phyloP scores from a whole-genome alignment of 1,139 yeast species.

The Nadsonia commutata region DNA sequence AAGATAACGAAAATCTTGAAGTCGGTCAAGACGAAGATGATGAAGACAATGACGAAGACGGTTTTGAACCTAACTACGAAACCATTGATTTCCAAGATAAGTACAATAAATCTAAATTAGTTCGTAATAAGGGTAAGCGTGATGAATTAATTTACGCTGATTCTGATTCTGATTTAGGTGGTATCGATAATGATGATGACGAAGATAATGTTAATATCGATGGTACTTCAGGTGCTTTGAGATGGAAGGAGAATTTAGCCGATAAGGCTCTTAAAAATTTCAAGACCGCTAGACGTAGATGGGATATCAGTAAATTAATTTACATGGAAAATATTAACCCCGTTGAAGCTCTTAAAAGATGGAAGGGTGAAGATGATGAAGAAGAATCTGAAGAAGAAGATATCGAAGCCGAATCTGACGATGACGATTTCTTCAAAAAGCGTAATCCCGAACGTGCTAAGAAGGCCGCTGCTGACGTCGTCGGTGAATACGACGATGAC shows the following conservation, averaged over 20 bases:
- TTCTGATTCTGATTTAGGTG: slow-evolving; percentile 31
- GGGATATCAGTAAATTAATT: slow-evolving; percentile 72
- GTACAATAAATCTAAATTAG: slow-evolving; percentile 6
- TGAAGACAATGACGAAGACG: slow-evolving; percentile 27
- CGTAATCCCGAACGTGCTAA: slow-evolving; percentile 22
- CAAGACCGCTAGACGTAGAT: slow-evolving; percentile 27
- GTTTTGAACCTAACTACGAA: slow-evolving; percentile 26
- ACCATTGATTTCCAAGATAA: slow-evolving; percentile 16
- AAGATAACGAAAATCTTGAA: slow-evolving; percentile 23
- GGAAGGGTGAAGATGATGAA: slow-evolving; percentile 44
- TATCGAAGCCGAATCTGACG: slow-evolving; percentile 40
- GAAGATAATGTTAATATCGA: slow-evolving; percentile 22
- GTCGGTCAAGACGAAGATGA: slow-evolving; percentile 24
- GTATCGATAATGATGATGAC: slow-evolving; percentile 19
- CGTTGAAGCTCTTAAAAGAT: slow-evolving; percentile 55
- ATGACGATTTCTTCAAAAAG: slow-evolving; percentile 54
- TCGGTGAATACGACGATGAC: slow-evolving; percentile 13
- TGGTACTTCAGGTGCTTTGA: slow-evolving; percentile 18
- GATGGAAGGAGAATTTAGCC: slow-evolving; percentile 26
- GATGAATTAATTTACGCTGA: slow-evolving; percentile 29
- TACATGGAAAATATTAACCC: slow-evolving; percentile 70
- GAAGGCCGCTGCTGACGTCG: slow-evolving; percentile 23
- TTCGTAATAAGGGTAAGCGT: slow-evolving; percentile 8
- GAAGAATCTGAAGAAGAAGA: slow-evolving; percentile 30
- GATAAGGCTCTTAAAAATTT: slow-evolving; percentile 18